Percentiles rank a stretch among this genome's conserved stretches.
Conservation (phyloP, 2,329 filamentous ascomycete genomes). For the Arthrocladium fulminans region DNA sequence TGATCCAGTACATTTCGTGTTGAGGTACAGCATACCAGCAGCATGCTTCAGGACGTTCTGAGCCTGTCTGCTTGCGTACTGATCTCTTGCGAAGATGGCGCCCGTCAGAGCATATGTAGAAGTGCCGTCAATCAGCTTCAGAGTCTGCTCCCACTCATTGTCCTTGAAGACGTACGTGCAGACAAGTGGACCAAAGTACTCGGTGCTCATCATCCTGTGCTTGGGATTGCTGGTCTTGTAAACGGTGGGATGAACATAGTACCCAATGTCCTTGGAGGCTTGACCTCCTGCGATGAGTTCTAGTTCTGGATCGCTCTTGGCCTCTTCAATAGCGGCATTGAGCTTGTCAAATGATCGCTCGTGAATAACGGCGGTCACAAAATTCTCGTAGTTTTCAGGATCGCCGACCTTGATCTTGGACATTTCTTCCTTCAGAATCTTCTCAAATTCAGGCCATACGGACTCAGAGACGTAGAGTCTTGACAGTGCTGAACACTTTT, state of each 20-base stretch:
- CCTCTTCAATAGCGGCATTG: slow-evolving; percentile 63
- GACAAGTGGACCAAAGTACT: slow-evolving; percentile 75
- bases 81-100: slow-evolving; percentile 35
- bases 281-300: slow-evolving; percentile 66
- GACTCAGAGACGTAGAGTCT: slow-evolving; percentile 70
- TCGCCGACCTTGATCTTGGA: slow-evolving; percentile 61
- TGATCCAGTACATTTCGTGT: slow-evolving; percentile 53
- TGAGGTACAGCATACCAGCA: slow-evolving; percentile 37
- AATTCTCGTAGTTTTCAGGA: slow-evolving; percentile 64
- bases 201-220: slow-evolving; percentile 65
- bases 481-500: slow-evolving; percentile 83
- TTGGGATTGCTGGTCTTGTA: slow-evolving; percentile 65
- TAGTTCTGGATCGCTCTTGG: slow-evolving; percentile 65
- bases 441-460: slow-evolving; percentile 62
- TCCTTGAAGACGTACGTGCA: slow-evolving; percentile 73
- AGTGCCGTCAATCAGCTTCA: slow-evolving; percentile 31
- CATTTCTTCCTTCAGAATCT: slow-evolving; percentile 58
- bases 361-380: slow-evolving; percentile 83
- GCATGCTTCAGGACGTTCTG: slow-evolving; percentile 30
- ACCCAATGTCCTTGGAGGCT: slow-evolving; percentile 69
- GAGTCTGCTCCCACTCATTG: slow-evolving; percentile 40
- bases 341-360: slow-evolving; percentile 73
- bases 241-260: slow-evolving; percentile 75
- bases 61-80: slow-evolving; percentile 29
- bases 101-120: slow-evolving; percentile 36